phyloP scores from a whole-genome alignment of 345 rosid genomes.

The Mallotus nudiflorus region DNA sequence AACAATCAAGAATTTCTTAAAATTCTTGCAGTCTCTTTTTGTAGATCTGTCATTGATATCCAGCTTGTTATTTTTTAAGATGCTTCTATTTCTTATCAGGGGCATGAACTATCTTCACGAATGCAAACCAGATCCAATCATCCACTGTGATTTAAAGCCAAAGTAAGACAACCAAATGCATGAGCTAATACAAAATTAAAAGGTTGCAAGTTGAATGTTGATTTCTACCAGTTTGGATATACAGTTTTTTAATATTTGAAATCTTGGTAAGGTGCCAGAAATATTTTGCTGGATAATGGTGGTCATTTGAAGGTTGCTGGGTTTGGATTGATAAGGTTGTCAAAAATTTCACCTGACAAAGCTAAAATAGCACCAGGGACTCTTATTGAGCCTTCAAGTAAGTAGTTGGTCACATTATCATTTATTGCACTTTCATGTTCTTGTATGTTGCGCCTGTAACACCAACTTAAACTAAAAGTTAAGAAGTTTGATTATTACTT shows the following conservation, averaged over 20 bases:
- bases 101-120: constrained; percentile 66
- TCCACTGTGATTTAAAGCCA: constrained; percentile 89
- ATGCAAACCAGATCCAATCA: constrained; percentile 82
- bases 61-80: constrained; percentile 9
- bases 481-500: neutral
- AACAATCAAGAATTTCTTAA: neutral
- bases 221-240: constrained; percentile 25
- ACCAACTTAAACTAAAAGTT: neutral
- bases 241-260: constrained; percentile 67
- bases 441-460: neutral
- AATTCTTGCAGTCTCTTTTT: neutral
- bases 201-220: constrained; percentile 17
- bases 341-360: constrained; percentile 56
- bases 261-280: constrained; percentile 99
- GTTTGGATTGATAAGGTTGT: constrained; percentile 69
- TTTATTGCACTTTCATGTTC: constrained; percentile 8
- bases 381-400: constrained; percentile 58
- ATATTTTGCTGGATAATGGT: constrained; percentile 94
- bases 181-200: constrained; percentile 33
- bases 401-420: constrained; percentile 23
- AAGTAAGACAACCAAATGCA: constrained; percentile 75
- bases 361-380: constrained; percentile 52
- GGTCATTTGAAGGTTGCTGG: constrained; percentile 86
- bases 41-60: neutral
- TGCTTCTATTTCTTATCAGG: constrained; percentile 44